Conservation (phyloP, 2,329 filamentous ascomycete genomes). For the Aspergillus sp. region DNA sequence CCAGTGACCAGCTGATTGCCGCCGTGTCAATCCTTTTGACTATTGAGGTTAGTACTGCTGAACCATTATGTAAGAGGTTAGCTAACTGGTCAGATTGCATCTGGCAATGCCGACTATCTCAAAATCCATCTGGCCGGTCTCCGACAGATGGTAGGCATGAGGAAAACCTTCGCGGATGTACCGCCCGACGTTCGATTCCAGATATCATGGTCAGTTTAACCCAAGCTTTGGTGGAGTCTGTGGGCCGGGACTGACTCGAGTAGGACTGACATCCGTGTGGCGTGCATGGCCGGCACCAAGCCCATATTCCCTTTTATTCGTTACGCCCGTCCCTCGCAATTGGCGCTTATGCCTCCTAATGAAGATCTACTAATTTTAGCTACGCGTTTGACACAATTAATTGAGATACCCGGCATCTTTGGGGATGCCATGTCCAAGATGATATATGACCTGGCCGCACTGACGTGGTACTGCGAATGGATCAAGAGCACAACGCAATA, state of each 20-base stretch:
- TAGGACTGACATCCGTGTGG: conserved; percentile 45
- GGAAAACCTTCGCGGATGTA: conserved; percentile 41
- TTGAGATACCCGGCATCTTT: conserved; percentile 39
- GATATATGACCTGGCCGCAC: conserved; percentile 38
- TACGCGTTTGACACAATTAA: conserved; percentile 35
- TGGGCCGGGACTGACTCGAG: conserved; percentile 5
- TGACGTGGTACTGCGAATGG: conserved; percentile 42
- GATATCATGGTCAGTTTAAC: conserved; percentile 38
- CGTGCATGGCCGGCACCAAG: conserved; percentile 41
- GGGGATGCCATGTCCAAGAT: conserved; percentile 31
- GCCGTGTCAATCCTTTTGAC: conserved; percentile 42
- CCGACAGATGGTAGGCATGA: conserved; percentile 41
- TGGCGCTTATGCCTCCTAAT: conserved; percentile 33
- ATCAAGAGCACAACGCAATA: conserved; percentile 33
- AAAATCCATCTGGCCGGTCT: conserved; percentile 44
- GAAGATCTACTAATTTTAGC: conserved; percentile 34
- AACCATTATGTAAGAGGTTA: not conserved
- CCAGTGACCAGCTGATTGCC: conserved; percentile 43
- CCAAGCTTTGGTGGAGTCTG: not conserved
- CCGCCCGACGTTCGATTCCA: conserved; percentile 41
- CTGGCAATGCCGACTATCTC: conserved; percentile 41
- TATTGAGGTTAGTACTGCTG: conserved; percentile 35
- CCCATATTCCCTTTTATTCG: conserved; percentile 44
- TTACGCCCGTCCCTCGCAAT: conserved; percentile 32
- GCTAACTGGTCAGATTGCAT: conserved; percentile 36